Conservation (phyloP, 305 asterid species). For the Ilex paraguariensis region DNA sequence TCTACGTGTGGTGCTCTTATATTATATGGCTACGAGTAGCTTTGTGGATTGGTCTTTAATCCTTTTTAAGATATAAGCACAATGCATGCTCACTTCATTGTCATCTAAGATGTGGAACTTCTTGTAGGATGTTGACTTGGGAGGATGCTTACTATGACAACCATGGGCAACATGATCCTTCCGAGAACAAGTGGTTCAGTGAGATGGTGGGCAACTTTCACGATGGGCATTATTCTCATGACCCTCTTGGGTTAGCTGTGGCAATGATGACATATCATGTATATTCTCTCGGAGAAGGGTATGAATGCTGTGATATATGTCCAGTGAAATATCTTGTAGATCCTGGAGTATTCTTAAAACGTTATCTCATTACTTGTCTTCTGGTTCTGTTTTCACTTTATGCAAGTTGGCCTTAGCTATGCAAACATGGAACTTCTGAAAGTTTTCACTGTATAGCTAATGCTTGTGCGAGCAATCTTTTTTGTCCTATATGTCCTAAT, state of each 20-base stretch:
- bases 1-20: no score
- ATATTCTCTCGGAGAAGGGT: slow-evolving; percentile 97
- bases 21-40: no score
- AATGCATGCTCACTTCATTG: slow-evolving; percentile 14
- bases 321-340: no score
- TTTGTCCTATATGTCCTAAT: no score
- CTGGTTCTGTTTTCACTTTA: slow-evolving; percentile 9
- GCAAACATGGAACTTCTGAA: slow-evolving; percentile 5
- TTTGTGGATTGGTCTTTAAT: no score
- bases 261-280: slow-evolving; percentile 89
- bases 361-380: slow-evolving; percentile 14
- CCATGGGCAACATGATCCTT: slow-evolving; percentile 20
- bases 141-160: slow-evolving; percentile 79
- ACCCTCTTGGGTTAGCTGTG: slow-evolving; percentile 77
- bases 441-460: slow-evolving; percentile 2
- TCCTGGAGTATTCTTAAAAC: slow-evolving; percentile 7
- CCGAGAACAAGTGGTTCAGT: slow-evolving; percentile 33
- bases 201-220: slow-evolving; percentile 33
- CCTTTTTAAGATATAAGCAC: not conserved
- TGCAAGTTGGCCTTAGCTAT: not conserved
- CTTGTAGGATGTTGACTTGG: slow-evolving; percentile 78
- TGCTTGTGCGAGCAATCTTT: slow-evolving; percentile 7
- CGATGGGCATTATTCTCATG: slow-evolving; percentile 52
- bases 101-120: slow-evolving; percentile 17
- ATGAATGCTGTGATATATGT: slow-evolving; percentile 16